A percentile compares a stretch with the other conserved stretches of the same genome.
Evolutionary conservation across 306 rosid genomes (phyloP).

Genomic region (Malus asiatica): DNA sequence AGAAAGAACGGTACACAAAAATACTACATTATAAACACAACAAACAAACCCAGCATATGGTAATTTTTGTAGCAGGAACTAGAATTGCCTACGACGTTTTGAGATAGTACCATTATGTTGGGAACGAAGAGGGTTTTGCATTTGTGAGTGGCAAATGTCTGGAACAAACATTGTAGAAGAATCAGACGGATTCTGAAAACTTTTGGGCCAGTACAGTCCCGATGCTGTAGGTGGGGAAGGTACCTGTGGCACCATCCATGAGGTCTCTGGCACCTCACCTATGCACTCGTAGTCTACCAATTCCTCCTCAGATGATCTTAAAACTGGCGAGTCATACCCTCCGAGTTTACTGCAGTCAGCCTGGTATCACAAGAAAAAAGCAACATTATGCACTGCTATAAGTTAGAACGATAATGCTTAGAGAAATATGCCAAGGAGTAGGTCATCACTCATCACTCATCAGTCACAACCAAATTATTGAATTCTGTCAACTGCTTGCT

Average conservation of each 20-base stretch:
- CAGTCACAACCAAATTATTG: not conserved
- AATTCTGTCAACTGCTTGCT: not conserved
- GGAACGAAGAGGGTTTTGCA: constrained; percentile 17
- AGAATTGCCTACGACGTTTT: constrained; percentile 40
- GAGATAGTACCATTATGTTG: constrained; percentile 23
- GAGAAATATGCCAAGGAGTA: not conserved
- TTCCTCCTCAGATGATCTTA: constrained; percentile 48
- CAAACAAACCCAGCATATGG: not conserved
- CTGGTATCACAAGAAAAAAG: constrained; percentile 32
- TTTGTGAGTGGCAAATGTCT: constrained; percentile 34
- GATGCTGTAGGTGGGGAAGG: constrained; percentile 92
- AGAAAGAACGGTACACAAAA: not conserved
- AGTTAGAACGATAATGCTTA: too few relatives aligned
- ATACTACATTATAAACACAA: not conserved
- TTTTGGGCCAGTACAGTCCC: constrained; percentile 71
- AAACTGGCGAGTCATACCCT: constrained; percentile 53
- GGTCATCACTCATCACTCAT: not conserved
- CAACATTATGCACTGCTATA: constrained; percentile 1
- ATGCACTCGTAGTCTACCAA: constrained; percentile 44
- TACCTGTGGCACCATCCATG: constrained; percentile 74
- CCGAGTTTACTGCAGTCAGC: constrained; percentile 74
- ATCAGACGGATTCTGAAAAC: constrained; percentile 31
- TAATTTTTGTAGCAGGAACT: constrained; percentile 8
- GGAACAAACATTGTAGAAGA: constrained; percentile 53
- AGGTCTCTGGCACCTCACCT: constrained; percentile 56